These are phyloP conservation scores for Cerioporus squamosus DNA, from an alignment of 1,284 basidiomycete genomes.

Conservation along the genomic window DNA sequence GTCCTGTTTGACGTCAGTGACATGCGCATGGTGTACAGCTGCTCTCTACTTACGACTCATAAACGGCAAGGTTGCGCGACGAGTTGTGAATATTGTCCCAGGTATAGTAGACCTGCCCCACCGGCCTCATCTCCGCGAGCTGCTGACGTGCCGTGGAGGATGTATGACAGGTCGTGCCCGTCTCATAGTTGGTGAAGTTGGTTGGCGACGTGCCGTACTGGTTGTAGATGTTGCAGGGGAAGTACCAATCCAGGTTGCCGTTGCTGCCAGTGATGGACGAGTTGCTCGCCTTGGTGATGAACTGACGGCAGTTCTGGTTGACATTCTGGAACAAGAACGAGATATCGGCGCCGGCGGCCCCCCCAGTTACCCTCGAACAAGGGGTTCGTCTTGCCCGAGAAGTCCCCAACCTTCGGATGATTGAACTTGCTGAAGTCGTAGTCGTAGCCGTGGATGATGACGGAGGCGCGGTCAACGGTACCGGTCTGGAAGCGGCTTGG, in stretches of 20 bases:
- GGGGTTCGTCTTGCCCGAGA: slow-evolving; percentile 84
- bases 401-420: slow-evolving; percentile 74
- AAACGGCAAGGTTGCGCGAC: slow-evolving; percentile 86
- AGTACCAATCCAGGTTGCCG: slow-evolving; percentile 82
- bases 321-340: slow-evolving; percentile 95
- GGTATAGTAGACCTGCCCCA: slow-evolving; percentile 91
- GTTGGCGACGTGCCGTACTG: slow-evolving; percentile 69
- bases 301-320: slow-evolving; percentile 78
- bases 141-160: slow-evolving; percentile 54
- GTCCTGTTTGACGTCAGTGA: slow-evolving; percentile 46
- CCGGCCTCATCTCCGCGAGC: slow-evolving; percentile 53
- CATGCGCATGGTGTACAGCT: background rate
- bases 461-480: slow-evolving; percentile 76
- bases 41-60: slow-evolving; percentile 72
- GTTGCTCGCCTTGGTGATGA: slow-evolving; percentile 75
- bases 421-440: slow-evolving; percentile 90
- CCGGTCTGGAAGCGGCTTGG: slow-evolving; percentile 83
- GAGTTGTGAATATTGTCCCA: slow-evolving; percentile 84
- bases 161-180: slow-evolving; percentile 75
- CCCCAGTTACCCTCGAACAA: slow-evolving; percentile 79
- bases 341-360: slow-evolving; percentile 84
- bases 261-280: slow-evolving; percentile 69
- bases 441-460: slow-evolving; percentile 92
- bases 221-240: slow-evolving; percentile 90
- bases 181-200: slow-evolving; percentile 75